Conservation (phyloP, 805 yeast species). For the Pichia phayaonensis region DNA sequence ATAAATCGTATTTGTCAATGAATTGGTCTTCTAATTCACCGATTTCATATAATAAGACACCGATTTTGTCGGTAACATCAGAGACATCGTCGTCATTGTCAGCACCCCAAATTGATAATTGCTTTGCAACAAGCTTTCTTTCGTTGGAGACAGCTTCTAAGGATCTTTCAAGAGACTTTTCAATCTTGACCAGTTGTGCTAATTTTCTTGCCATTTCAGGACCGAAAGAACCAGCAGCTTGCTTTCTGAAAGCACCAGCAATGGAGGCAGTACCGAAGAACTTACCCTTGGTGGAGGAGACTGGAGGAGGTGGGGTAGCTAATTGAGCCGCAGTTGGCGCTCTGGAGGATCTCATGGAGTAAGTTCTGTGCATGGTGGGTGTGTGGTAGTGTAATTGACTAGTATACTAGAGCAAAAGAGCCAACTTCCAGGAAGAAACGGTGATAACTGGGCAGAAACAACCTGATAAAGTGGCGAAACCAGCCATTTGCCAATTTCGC, state of each 20-base stretch:
- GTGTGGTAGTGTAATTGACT: not conserved
- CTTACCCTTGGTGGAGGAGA: conserved; percentile 68
- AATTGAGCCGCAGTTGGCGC: conserved; percentile 97
- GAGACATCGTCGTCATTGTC: conserved; percentile 95
- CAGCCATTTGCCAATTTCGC: not conserved
- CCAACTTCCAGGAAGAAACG: not conserved
- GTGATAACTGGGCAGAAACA: not conserved
- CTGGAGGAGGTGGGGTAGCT: conserved; percentile 94
- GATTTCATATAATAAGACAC: conserved; percentile 89
- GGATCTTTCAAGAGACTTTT: conserved; percentile 91
- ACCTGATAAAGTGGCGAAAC: not conserved
- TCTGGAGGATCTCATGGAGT: conserved; percentile 88
- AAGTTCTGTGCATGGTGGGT: conserved; percentile 86
- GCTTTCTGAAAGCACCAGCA: conserved; percentile 64
- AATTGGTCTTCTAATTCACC: conserved; percentile 98
- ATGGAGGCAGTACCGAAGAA: conserved; percentile 73
- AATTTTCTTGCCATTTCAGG: conserved; percentile 92
- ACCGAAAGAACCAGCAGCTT: conserved; percentile 86
- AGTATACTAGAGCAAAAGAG: too few species aligned
- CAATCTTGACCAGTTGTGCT: conserved; percentile 89
- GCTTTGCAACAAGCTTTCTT: conserved; percentile 94
- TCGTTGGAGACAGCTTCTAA: conserved; percentile 89
- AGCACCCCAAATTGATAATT: conserved; percentile 96
- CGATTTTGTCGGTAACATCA: conserved; percentile 95
- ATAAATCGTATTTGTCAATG: conserved; percentile 97